phyloP scores from a whole-genome alignment of 179 eudicot genomes.

The Heliamphora pulchella region DNA sequence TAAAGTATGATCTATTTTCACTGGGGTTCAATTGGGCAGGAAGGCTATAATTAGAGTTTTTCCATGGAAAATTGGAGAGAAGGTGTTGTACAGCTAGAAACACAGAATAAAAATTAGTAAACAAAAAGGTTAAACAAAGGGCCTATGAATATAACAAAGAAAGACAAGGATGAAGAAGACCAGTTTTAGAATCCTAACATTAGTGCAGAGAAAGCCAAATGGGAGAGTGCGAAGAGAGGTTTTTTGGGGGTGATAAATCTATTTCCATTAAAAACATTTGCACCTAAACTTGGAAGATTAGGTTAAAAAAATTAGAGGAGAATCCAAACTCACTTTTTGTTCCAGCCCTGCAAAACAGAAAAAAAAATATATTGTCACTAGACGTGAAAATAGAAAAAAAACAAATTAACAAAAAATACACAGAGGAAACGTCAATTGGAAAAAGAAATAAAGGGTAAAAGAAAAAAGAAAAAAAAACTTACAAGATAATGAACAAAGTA shows the following conservation, averaged over 20 bases:
- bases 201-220: neutral
- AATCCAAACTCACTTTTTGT: conserved; percentile 64
- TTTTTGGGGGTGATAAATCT: neutral
- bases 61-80: neutral
- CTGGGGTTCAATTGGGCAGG: no score
- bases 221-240: neutral
- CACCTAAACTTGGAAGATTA: neutral
- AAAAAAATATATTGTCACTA: conserved; percentile 17
- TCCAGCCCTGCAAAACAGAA: conserved; percentile 89
- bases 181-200: neutral
- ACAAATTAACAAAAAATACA: no score
- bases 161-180: neutral
- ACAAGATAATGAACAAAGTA: conserved; percentile 96
- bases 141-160: neutral
- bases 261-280: neutral
- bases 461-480: conserved; percentile 31
- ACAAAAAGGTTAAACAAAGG: neutral
- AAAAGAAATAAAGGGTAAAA: conserved; percentile 1
- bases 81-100: neutral
- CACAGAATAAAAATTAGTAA: neutral
- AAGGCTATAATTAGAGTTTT: neutral
- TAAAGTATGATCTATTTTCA: no score
- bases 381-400: neutral
- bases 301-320: neutral
- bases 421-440: neutral